These are phyloP conservation scores for Aureobasidium lini DNA, from an alignment of 2,329 filamentous ascomycete species.

Conservation along the genomic window DNA sequence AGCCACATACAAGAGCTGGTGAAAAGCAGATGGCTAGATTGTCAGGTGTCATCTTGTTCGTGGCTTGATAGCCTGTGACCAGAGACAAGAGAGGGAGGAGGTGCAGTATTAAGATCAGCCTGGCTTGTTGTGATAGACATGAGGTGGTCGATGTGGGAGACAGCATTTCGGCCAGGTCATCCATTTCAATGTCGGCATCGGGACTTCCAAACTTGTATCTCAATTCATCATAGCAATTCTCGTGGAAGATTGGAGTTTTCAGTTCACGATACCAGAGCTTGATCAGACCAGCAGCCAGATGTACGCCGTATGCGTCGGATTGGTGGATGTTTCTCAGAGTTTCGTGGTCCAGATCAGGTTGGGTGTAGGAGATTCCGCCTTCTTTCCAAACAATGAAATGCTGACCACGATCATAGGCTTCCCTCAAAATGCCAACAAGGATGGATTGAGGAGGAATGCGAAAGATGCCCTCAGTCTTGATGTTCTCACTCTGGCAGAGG, in stretches of 20 bases:
- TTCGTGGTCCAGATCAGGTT: constrained; percentile 30
- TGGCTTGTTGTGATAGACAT: constrained; percentile 37
- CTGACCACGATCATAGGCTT: constrained; percentile 50
- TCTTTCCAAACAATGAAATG: constrained; percentile 48
- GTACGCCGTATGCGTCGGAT: constrained; percentile 46
- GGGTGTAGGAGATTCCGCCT: constrained; percentile 28
- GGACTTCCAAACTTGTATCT: constrained; percentile 36
- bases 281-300: constrained; percentile 46
- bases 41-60: constrained; percentile 49
- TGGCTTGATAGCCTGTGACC: constrained; percentile 37
- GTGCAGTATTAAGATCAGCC: constrained; percentile 44
- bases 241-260: constrained; percentile 44
- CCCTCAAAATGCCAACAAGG: constrained; percentile 43
- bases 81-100: constrained; percentile 44
- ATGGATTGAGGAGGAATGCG: constrained; percentile 45
- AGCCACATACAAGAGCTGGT: constrained; percentile 44
- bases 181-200: constrained; percentile 31
- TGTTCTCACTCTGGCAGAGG: constrained; percentile 40
- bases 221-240: constrained; percentile 41
- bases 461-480: constrained; percentile 46
- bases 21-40: constrained; percentile 50
- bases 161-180: constrained; percentile 39
- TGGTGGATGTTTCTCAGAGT: constrained; percentile 39
- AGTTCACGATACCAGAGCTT: constrained; percentile 51
- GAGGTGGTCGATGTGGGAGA: constrained; percentile 40